Conservation (phyloP, 768 basidiomycete species). For the Crucibulum laeve region DNA sequence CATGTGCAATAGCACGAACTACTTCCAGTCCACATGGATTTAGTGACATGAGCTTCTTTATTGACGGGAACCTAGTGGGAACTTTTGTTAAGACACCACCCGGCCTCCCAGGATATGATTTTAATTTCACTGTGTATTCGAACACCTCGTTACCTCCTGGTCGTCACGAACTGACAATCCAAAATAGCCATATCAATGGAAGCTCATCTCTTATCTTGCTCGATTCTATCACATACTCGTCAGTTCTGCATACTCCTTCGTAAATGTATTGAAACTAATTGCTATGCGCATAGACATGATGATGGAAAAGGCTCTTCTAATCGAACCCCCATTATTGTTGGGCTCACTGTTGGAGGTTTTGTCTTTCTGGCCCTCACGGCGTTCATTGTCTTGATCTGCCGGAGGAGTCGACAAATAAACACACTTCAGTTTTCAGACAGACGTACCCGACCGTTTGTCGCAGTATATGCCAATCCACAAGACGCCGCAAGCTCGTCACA, state of each 20-base stretch:
- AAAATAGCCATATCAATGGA: slow-evolving; percentile 25
- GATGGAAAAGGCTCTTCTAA: too few relatives aligned
- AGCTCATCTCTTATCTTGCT: slow-evolving; percentile 25
- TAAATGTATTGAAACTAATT: too few relatives aligned
- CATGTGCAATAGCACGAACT: slow-evolving; percentile 27
- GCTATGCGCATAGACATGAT: too few relatives aligned
- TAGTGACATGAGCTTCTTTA: slow-evolving; percentile 31
- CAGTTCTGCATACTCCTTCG: slow-evolving; percentile 9
- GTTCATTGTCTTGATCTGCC: too few relatives aligned
- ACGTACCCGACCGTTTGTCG: too few relatives aligned
- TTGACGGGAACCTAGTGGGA: slow-evolving; percentile 28
- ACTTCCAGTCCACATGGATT: slow-evolving; percentile 16
- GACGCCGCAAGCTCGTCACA: too few relatives aligned
- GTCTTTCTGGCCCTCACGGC: too few relatives aligned
- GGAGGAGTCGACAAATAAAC: too few relatives aligned
- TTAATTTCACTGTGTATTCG: slow-evolving; percentile 30
- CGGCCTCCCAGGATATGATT: slow-evolving; percentile 18
- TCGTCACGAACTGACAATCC: slow-evolving; percentile 25
- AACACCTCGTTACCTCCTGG: slow-evolving; percentile 20
- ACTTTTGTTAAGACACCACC: slow-evolving; percentile 16
- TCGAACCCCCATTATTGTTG: too few relatives aligned
- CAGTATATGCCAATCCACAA: too few relatives aligned
- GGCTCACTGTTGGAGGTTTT: too few relatives aligned
- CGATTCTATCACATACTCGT: slow-evolving; percentile 39
- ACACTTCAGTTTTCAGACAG: too few relatives aligned